Base-by-base conservation (phyloP, 2,329 filamentous ascomycete species). In the Chrysosporium queenslandicum region DNA sequence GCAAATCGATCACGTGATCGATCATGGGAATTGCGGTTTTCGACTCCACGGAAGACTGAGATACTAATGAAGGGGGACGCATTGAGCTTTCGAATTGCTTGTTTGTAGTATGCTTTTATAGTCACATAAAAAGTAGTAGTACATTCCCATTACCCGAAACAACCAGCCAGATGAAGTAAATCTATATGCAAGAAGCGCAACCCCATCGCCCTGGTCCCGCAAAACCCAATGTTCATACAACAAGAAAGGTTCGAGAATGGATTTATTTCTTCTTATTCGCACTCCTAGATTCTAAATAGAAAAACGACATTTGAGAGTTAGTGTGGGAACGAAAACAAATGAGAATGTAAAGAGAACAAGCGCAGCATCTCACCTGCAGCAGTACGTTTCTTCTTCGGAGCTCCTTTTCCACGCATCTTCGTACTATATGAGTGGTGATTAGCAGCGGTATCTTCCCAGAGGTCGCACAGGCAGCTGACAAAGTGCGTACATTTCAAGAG, bases 331-430 rank as follows among this genome's bases (percentile, higher is more conserved):
- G 9, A 23, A 8, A 8, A 23, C 11, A 23, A 23, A 11, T 7
- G 25, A 2, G 47, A 20, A 6, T 4, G 23, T 41, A 16, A 23
- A 46, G 8, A 7, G 23, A 4, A 34, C n/a, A 8, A 32, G 7
- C 27, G 21, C 9, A 36, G 30, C 32, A 34, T 43, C 64, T 53
- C 59, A 66, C 65, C 63, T 53, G 60, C 62, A 25, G 58, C 58
- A 21, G 75, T 80, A 63, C 74, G 82, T 77, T 90, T 90, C 80
- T 94, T 94, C 80, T 91, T 83, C 14, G 89, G 87, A 46, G 83
- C 78, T 52, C 83, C 82, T 76, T 95, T 94, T 60, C 88, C 88
- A 73, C 87, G 82, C 32, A 76, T 70, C 68, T 86, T 87, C 61
- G 82, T 68, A 58, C 82, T 86, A 63, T 58, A 57, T 18, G 41